phyloP scores from a whole-genome alignment of 345 rosid genomes.

The Angophora floribunda region DNA sequence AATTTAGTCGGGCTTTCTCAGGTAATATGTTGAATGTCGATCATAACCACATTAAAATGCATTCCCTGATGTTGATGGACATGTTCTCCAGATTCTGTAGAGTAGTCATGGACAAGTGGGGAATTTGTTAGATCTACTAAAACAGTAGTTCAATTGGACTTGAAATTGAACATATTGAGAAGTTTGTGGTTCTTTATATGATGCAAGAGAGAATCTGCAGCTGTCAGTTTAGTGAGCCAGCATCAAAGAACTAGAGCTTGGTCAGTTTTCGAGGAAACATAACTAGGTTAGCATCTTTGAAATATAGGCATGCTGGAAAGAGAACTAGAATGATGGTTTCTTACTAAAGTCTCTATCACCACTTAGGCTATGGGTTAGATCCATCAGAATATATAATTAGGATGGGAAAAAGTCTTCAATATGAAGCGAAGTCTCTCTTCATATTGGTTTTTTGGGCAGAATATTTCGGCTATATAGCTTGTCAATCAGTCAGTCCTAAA shows the following conservation, averaged over 20 bases:
- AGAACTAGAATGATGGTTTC: neutral
- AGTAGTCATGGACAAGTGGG: neutral
- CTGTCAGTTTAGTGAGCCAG: neutral
- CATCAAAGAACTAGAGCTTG: neutral
- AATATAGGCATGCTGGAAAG: neutral
- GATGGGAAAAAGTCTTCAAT: neutral
- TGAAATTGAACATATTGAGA: neutral
- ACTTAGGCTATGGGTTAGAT: neutral
- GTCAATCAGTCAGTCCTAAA: neutral
- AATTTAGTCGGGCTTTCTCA: slow-evolving; percentile 89
- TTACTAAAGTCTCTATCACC: neutral
- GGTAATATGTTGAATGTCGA: slow-evolving; percentile 15
- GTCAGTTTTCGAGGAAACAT: neutral
- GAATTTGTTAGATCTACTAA: neutral
- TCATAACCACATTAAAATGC: neutral
- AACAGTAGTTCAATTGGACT: neutral
- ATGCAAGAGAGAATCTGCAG: neutral
- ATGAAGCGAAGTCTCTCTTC: neutral
- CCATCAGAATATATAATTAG: neutral
- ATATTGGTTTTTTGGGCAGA: neutral
- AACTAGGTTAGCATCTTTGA: neutral
- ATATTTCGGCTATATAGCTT: neutral
- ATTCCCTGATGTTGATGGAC: neutral
- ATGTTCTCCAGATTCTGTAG: neutral
- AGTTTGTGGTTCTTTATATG: neutral